These are phyloP conservation scores for Ochetophila trinervis DNA, from an alignment of 306 rosid species.

Conservation along the genomic window DNA sequence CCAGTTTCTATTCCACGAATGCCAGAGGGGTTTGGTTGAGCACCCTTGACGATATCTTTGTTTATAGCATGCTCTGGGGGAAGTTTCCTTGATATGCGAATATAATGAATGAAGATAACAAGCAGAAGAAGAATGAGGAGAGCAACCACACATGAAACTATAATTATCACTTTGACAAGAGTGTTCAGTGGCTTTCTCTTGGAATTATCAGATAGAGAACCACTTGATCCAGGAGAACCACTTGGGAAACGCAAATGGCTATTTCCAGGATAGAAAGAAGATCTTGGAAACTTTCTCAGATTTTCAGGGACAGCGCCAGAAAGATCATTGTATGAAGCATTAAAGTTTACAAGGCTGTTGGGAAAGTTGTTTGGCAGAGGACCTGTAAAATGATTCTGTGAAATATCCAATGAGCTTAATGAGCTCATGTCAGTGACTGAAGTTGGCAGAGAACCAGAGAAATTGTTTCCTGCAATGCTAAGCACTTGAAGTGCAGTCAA, in stretches of 20 bases:
- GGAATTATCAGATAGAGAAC: constrained; percentile 37
- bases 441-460: constrained; percentile 90
- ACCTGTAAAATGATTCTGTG: constrained; percentile 82
- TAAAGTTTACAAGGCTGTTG: constrained; percentile 48
- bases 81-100: constrained; percentile 60
- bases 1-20: constrained; percentile 43
- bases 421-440: constrained; percentile 60
- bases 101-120: constrained; percentile 76
- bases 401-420: constrained; percentile 59
- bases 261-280: constrained; percentile 93
- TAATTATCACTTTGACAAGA: constrained; percentile 70
- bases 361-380: constrained; percentile 75
- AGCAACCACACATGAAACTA: constrained; percentile 80
- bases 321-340: constrained; percentile 84
- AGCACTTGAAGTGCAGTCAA: constrained; percentile 59
- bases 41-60: constrained; percentile 40
- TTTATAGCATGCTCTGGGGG: constrained; percentile 41
- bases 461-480: constrained; percentile 77
- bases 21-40: constrained; percentile 53
- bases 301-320: constrained; percentile 78
- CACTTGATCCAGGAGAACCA: constrained; percentile 50
- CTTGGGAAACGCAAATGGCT: constrained; percentile 48
- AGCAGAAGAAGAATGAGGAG: constrained; percentile 69
- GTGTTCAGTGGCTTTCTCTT: constrained; percentile 59
- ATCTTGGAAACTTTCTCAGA: constrained; percentile 68